These are phyloP conservation scores for Litsea cubeba DNA, from an alignment of 164 flowering plant species.

Conservation along the genomic window DNA sequence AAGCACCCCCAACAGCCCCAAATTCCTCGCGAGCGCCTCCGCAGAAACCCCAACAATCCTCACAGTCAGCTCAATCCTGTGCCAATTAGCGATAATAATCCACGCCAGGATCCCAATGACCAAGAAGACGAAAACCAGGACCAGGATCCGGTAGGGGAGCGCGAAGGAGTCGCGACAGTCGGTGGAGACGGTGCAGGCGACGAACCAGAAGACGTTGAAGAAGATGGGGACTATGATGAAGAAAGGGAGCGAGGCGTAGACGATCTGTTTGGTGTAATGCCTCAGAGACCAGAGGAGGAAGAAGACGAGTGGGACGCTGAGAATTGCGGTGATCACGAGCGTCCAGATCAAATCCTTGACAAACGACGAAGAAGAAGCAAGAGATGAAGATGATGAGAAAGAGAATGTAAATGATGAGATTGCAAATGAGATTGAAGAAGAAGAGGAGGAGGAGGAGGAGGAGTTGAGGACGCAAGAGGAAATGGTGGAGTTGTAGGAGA, in stretches of 20 bases:
- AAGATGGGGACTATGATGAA: conserved; percentile 45
- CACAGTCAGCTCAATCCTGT: conserved; percentile 73
- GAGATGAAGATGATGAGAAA: not conserved
- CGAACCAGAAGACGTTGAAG: conserved; percentile 85
- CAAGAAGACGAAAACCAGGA: conserved; percentile 63
- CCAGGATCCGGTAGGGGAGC: conserved; percentile 57
- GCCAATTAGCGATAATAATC: conserved; percentile 80
- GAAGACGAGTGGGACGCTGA: conserved; percentile 58
- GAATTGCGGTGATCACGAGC: conserved; percentile 60
- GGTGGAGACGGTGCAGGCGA: conserved; percentile 70
- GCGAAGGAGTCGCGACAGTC: conserved; percentile 60
- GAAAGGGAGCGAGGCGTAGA: conserved; percentile 37
- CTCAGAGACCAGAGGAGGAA: conserved; percentile 56
- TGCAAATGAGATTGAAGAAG: not conserved
- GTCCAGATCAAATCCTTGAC: conserved; percentile 62
- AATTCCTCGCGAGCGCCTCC: conserved; percentile 58
- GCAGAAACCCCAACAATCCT: conserved; percentile 65
- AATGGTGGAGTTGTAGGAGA: conserved; percentile 39
- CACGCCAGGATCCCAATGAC: conserved; percentile 67
- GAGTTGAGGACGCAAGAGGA: conserved; percentile 43
- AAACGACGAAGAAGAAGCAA: conserved; percentile 17
- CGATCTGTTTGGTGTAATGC: conserved; percentile 79
- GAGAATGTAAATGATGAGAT: not conserved
- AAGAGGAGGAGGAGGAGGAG: not conserved
- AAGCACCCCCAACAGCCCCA: conserved; percentile 63